Base-by-base conservation (phyloP, 805 yeast species). In the Saturnispora ahearnii region DNA sequence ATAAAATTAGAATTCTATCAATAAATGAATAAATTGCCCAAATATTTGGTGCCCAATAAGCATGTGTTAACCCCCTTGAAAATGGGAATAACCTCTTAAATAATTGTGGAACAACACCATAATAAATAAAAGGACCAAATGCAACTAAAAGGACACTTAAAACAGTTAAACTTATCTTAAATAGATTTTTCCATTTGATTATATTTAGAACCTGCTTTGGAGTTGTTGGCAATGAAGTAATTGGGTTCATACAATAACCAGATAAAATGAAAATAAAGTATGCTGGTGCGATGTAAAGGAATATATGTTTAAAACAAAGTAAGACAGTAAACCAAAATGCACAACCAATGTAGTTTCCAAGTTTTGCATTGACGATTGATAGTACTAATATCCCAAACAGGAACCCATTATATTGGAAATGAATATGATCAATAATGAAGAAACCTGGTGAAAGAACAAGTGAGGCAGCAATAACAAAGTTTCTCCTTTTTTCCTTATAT, bases 11-110 rank as follows among this genome's bases (percentile, higher is more conserved):
- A 0, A 82, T 60, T 51, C 95, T 73, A 65, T 93, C 99, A 12
- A 74, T 53, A 55, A 87, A 84, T 2, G 97, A 86, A 66, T 93
- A 93, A 9, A 91, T 58, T 0, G 99, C 96, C 99, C 99, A 93
- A 44, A 89, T 71, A 60, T 93, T 93, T 13, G 99, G 98, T 1
- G 99, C 98, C 98, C 99, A 93, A 68, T 93, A 93, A 0, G 98
- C 96, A 67, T 93, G 99, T 4, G 97, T 93, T 34, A 93, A 73
- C 1, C 98, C 98, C 62, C 98, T 74, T 45, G 95, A 84, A 62
- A 91, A 91, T 5, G 99, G 99, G 67, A 93, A 93, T 31, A 93
- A 68, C 43, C 99, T 73, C 5, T 69, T 61, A 8, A 87, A 44
- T 15, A 93, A 66, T 53, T 87, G 79, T 0, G 85, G 82, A 45